Evolutionary conservation across 164 flowering plant species (phyloP), one percentile per base, ranked within the genome.

Genomic region (Cinnamomum micranthum): DNA sequence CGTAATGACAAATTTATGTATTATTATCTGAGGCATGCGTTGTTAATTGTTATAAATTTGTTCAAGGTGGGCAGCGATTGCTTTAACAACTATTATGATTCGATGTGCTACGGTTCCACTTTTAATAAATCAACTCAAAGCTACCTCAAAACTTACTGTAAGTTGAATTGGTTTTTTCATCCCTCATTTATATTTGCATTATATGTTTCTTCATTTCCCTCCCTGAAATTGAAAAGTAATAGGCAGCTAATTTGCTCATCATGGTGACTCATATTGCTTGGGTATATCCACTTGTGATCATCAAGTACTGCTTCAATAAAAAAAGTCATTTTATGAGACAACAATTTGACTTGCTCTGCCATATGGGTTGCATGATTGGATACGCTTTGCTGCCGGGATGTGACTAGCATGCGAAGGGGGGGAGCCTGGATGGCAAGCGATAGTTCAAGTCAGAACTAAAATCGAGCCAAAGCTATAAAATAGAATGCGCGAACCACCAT

Each of bases 61-160:
- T 59, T 82, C 41, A 82, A 96, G 98, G 99, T 92, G 97, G 97
- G 95, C 90, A 19, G 84, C 97, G 41, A 94, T 96, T 72, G 88
- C 85, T 70, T 55, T 87, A 67, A 85, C 95, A 60, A 92, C 97
- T 50, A 17, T 96, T 77, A 23, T 94, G 82, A 94, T 96, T 79
- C 89, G 98, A 77, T 74, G 79, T 24, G 80, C 84, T 13, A 87
- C 92, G 41, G 63, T 89, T 80, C 99, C 99, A 1, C 75, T 96
- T 75, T 77, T 90, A 35, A 83, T 94, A 62, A 84, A 90, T 86
- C 93, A 88, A 74, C 85, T 94, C 14, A 92, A 90, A 81, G 79
- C 93, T 27, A 91, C 92, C 69, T 60, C 94, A 65, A 90, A 91
- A 73, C 83, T 90, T 1, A 80, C 88, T 70, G 98, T 93, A 84